Evolutionary conservation across 2,329 filamentous ascomycete genomes (phyloP).

Genomic region (Emergomyces africanus): DNA sequence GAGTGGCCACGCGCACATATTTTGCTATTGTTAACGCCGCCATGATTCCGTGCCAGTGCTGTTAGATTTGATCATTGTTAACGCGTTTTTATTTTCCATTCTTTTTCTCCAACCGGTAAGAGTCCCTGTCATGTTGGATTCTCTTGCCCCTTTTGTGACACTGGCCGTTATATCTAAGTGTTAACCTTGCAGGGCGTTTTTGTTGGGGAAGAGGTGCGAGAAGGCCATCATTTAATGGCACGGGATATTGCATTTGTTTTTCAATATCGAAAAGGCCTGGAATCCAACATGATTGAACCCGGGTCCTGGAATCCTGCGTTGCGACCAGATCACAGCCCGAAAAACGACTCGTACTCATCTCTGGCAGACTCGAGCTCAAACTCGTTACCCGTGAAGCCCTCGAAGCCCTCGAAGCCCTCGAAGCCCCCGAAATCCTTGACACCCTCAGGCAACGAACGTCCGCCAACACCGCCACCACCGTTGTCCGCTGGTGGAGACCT

Average conservation of each 20-base stretch:
- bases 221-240: constrained; percentile 1
- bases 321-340: constrained; percentile 29
- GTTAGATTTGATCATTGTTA: constrained; percentile 3
- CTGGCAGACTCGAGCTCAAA: background rate
- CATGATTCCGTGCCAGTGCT: constrained; percentile 5
- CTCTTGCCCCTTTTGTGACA: constrained; percentile 1
- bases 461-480: background rate
- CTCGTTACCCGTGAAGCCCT: background rate
- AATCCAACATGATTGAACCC: constrained; percentile 7
- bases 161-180: background rate
- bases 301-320: constrained; percentile 45
- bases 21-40: background rate
- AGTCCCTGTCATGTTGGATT: background rate
- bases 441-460: background rate
- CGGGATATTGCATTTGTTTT: background rate
- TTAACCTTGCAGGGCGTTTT: background rate
- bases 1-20: background rate
- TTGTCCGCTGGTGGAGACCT: background rate
- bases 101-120: background rate
- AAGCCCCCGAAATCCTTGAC: background rate
- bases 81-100: background rate
- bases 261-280: constrained; percentile 1
- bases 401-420: background rate
- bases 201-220: background rate
- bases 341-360: background rate